phyloP scores from a whole-genome alignment of 805 yeast species.

The Nakazawaea ishiwadae region DNA sequence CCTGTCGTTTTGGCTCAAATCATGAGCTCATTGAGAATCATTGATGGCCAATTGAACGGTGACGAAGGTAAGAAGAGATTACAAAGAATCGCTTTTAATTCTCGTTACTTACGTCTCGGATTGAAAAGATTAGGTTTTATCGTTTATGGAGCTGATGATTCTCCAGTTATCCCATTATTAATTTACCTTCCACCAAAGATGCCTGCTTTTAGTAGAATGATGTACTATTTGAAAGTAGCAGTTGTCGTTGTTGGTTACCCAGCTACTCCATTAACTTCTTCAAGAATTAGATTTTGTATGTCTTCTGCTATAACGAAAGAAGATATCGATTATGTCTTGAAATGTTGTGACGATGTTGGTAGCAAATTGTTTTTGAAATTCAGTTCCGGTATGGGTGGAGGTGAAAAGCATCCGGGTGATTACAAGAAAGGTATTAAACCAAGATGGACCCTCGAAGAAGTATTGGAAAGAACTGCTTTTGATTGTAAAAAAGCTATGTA shows the following conservation, averaged over 20 bases:
- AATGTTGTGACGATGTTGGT: constrained; percentile 72
- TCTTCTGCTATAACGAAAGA: constrained; percentile 89
- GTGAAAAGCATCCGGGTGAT: constrained; percentile 48
- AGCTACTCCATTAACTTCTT: constrained; percentile 87
- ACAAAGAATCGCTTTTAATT: constrained; percentile 91
- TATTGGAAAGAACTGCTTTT: constrained; percentile 63
- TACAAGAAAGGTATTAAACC: constrained; percentile 51
- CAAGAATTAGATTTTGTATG: constrained; percentile 90
- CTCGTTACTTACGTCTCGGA: constrained; percentile 88
- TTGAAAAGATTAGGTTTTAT: constrained; percentile 90
- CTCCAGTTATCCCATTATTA: constrained; percentile 90
- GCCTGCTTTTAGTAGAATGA: constrained; percentile 85
- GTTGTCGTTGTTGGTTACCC: constrained; percentile 98
- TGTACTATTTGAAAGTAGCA: constrained; percentile 78
- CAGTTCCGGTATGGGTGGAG: constrained; percentile 73
- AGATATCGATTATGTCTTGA: constrained; percentile 79
- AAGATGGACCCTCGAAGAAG: constrained; percentile 78
- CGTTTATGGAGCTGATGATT: constrained; percentile 91
- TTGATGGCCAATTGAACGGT: constrained; percentile 78
- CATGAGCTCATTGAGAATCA: constrained; percentile 69
- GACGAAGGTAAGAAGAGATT: constrained; percentile 92
- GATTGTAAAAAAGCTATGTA: constrained; percentile 37
- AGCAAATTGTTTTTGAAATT: constrained; percentile 70
- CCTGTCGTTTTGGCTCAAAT: constrained; percentile 92
- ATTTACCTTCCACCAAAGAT: constrained; percentile 88